A percentile compares a stretch with the other conserved stretches of the same genome.
phyloP scores from a whole-genome alignment of 345 rosid species.

The Camelina hispida region DNA sequence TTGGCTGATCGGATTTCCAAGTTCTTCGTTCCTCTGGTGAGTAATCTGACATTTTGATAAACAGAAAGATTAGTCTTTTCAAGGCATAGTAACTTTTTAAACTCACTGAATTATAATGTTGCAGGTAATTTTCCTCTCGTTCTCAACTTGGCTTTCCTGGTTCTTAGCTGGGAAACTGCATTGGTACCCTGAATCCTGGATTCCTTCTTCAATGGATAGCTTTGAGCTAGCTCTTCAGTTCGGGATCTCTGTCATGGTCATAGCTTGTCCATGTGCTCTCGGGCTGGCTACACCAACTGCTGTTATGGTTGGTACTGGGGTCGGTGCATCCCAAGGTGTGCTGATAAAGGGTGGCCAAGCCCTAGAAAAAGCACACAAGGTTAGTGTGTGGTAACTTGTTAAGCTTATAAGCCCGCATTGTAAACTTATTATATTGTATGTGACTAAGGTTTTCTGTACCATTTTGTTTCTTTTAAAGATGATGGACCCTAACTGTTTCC shows the following conservation, averaged over 20 bases:
- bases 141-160: constrained; percentile 92
- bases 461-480: neutral
- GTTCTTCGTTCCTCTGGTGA: constrained; percentile 87
- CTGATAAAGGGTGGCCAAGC: constrained; percentile 97
- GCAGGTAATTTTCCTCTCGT: constrained; percentile 77
- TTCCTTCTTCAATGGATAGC: constrained; percentile 92
- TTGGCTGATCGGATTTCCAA: constrained; percentile 90
- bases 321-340: constrained; percentile 96
- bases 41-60: constrained; percentile 12
- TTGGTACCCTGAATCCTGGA: constrained; percentile 86
- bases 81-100: neutral
- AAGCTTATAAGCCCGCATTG: constrained; percentile 5
- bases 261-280: constrained; percentile 97
- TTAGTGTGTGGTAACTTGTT: constrained; percentile 30
- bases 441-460: neutral
- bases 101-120: constrained; percentile 3
- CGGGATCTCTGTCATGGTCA: constrained; percentile 99
- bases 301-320: constrained; percentile 99
- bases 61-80: neutral
- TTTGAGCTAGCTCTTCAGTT: constrained; percentile 93
- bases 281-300: constrained; percentile 99
- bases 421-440: neutral
- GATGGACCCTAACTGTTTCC: neutral
- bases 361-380: constrained; percentile 85
- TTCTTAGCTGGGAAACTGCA: constrained; percentile 83